Evolutionary conservation across 1,284 basidiomycete species (phyloP).

Genomic region (Xerocomus minutiporus): DNA sequence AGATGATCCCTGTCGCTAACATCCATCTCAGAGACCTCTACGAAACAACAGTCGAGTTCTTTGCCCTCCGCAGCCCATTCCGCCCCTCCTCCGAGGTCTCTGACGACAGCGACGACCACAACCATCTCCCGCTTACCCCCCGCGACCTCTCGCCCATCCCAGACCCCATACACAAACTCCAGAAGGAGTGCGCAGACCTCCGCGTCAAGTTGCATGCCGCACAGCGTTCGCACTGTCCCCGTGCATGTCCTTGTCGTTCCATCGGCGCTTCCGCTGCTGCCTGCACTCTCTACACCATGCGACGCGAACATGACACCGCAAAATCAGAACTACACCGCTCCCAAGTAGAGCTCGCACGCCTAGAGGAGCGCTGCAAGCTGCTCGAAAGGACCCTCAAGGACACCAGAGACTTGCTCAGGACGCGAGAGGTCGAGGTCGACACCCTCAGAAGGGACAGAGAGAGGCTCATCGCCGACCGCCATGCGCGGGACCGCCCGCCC

Average conservation of each 20-base stretch:
- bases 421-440: constrained; percentile 54
- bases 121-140: constrained; percentile 27
- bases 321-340: constrained; percentile 53
- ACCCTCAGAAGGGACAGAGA: constrained; percentile 45
- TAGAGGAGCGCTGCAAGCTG: constrained; percentile 56
- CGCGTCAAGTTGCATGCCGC: constrained; percentile 49
- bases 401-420: constrained; percentile 44
- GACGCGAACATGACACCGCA: constrained; percentile 53
- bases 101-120: constrained; percentile 24
- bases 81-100: constrained; percentile 7
- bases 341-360: constrained; percentile 48
- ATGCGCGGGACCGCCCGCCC: constrained; percentile 27
- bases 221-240: constrained; percentile 32
- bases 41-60: constrained; percentile 58
- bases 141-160: constrained; percentile 26
- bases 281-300: constrained; percentile 42
- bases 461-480: constrained; percentile 21
- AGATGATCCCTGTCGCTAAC: constrained; percentile 47
- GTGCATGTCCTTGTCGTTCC: constrained; percentile 37
- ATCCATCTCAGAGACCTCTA: constrained; percentile 55
- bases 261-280: constrained; percentile 29
- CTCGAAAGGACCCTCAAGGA: constrained; percentile 57
- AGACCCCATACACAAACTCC: constrained; percentile 18
- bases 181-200: constrained; percentile 30
- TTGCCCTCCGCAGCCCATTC: constrained; percentile 41